phyloP scores from a whole-genome alignment of 2,329 filamentous ascomycete species.

The Cytospora piceae region DNA sequence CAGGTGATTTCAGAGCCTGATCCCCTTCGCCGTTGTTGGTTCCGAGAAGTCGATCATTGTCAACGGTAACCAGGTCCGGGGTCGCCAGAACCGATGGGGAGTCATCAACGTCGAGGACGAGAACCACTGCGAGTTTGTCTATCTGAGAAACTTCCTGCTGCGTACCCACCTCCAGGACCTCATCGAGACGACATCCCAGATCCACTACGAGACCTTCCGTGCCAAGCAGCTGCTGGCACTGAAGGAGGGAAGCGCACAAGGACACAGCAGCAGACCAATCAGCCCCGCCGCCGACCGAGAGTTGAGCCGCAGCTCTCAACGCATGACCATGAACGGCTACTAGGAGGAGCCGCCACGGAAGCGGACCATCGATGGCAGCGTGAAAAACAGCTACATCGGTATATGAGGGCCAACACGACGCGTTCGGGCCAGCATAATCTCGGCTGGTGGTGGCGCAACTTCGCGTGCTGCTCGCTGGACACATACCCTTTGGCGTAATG shows the following conservation, averaged over 20 bases:
- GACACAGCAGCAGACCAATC: conserved; percentile 85
- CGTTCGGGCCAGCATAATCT: conserved; percentile 19
- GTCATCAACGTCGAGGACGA: conserved; percentile 99
- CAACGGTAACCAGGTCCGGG: conserved; percentile 94
- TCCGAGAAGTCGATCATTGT: conserved; percentile 98
- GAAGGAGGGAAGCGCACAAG: conserved; percentile 95
- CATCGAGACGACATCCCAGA: conserved; percentile 98
- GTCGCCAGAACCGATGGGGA: conserved; percentile 98
- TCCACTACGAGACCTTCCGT: conserved; percentile 99
- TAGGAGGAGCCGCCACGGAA: conserved; percentile 50
- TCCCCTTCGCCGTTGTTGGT: conserved; percentile 96
- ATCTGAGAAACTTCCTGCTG: conserved; percentile 96
- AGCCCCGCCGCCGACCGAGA: conserved; percentile 93
- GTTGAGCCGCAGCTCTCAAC: conserved; percentile 93
- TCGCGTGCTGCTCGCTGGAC: conserved; percentile 34
- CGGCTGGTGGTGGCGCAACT: conserved; percentile 22
- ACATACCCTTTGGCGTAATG: conserved; percentile 36
- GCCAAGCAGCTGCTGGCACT: conserved; percentile 97
- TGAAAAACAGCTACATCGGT: conserved; percentile 28
- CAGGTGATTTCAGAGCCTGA: conserved; percentile 67
- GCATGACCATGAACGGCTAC: conserved; percentile 99
- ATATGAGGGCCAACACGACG: conserved; percentile 23
- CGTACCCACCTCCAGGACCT: conserved; percentile 98
- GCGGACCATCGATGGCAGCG: conserved; percentile 30
- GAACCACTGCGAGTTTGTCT: conserved; percentile 99